These are phyloP conservation scores for Microascus cirrosus DNA, from an alignment of 2,329 filamentous ascomycete species.

Conservation along the genomic window DNA sequence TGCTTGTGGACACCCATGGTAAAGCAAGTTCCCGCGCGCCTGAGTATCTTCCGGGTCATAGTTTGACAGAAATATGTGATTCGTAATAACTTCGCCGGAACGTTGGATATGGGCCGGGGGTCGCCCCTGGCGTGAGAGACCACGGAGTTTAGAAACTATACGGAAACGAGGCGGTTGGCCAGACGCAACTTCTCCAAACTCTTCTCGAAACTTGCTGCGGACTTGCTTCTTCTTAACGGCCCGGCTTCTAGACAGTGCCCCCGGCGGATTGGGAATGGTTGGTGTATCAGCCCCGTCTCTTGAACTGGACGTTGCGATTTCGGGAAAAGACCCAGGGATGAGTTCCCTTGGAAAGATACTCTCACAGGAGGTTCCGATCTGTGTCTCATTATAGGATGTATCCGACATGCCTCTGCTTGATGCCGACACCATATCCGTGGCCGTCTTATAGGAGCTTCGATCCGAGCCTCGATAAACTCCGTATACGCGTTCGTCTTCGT, in stretches of 20 bases:
- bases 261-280: not conserved
- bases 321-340: not conserved
- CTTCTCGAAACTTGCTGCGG: not conserved
- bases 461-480: not conserved
- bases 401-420: not conserved
- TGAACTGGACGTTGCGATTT: not conserved
- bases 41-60: not conserved
- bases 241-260: not conserved
- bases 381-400: not conserved
- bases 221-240: not conserved
- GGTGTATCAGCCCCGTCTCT: not conserved
- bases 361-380: not conserved
- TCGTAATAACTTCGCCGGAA: not conserved
- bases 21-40: not conserved
- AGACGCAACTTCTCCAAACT: not conserved
- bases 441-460: not conserved
- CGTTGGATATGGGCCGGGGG: not conserved
- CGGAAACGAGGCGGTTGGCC: not conserved
- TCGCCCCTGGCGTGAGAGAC: not conserved
- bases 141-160: not conserved
- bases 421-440: not conserved
- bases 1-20: not conserved
- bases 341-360: not conserved
- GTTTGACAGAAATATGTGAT: not conserved
- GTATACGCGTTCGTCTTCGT: not conserved